Evolutionary conservation across 2,329 filamentous ascomycete species (phyloP), one percentile per base, ranked within the genome.

Genomic region (Aspergillus calidoustus): DNA sequence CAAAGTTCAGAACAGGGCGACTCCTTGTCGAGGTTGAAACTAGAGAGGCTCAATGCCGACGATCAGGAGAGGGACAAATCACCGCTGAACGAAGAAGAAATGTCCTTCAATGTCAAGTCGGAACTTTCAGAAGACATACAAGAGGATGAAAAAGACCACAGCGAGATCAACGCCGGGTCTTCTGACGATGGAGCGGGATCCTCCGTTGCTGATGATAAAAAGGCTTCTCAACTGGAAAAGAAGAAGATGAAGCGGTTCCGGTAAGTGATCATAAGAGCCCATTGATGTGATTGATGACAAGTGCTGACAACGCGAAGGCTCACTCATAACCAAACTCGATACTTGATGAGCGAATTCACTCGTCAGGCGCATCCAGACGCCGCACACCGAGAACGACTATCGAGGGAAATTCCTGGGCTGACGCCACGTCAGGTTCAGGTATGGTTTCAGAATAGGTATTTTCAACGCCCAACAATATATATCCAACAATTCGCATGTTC

Each of bases 381-480:
- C 46, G 91, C 91, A 51, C 93, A 97, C 76, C 86, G 93, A 65
- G 93, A 97, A 75, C 86, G 92, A 51, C 82, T 98, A 43, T 94
- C 93, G 4, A 84, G 90, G 65, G 92, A 97, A 75, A 97, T 98
- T 50, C 93, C 94, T 34, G 94, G 93, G 0, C 80, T 98, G 53
- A 97, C 91, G 71, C 92, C 93, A 43, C 87, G 93, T 64, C 93
- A 98, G 75, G 94, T 98, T 25, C 93, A 98, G 77, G 93, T 98
- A 54, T 98, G 93, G 94, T 98, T 98, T 79, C 93, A 98, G 78
- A 98, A 98, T 79, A 87, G 93, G 93, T 97, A 85, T 19, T 57
- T 41, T 38, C 30, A 43, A 17, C 11, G 15, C 43, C 48, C 28
- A 31, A 22, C n/a, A 8, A 8, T 13, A 15, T 31, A 22, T 17